Evolutionary conservation across 23 red algal species (phyloP), one percentile per base, ranked within the genome.

Genomic region (Pyropia haitanensis): DNA sequence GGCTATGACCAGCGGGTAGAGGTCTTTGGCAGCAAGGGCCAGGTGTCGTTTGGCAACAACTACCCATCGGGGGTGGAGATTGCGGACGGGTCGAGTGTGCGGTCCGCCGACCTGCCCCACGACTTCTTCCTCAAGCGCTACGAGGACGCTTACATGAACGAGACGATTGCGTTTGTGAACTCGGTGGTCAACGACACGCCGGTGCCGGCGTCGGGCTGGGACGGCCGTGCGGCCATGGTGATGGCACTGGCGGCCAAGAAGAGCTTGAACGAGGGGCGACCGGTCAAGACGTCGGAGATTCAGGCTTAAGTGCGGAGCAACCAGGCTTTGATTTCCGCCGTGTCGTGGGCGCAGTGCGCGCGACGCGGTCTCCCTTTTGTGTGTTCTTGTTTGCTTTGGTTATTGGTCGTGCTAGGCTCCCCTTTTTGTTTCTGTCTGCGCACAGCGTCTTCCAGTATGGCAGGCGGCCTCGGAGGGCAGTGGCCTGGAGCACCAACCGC

Each of bases 1-100:
- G 92, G 92, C 22, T 96, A 96, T 33, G 92, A 96, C 71, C 92
- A 96, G 58, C 78, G 92, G 18, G 84, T 96, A 24, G 92, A 96
- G 64, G 92, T 96, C 26, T 96, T 96, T 74, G 92, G 92, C 34
- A 78, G 65, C 51, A 80, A 74, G 59, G 92, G 92, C n/a, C 66
- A 75, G 48, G 71, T 96, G 19, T 80, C 78, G 49, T 90, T 83
- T 64, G 82, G 84, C 14, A 96, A 96, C 59, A 73, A 80, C 64
- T 77, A 79, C 30, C 84, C 84, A 8, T 69, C 83, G 22, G 80
- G 71, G 54, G 92, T 96, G 23, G 34, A 71, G 61, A 60, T 75
- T 10, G 68, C 59, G 62, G 71, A 74, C 60, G 72, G 65, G 21
- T 22, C 29, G 24, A 68, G 67, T 29, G 70, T 78, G 24, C 72